phyloP scores from a whole-genome alignment of 768 basidiomycete species.

The Boletus tomentosulus region DNA sequence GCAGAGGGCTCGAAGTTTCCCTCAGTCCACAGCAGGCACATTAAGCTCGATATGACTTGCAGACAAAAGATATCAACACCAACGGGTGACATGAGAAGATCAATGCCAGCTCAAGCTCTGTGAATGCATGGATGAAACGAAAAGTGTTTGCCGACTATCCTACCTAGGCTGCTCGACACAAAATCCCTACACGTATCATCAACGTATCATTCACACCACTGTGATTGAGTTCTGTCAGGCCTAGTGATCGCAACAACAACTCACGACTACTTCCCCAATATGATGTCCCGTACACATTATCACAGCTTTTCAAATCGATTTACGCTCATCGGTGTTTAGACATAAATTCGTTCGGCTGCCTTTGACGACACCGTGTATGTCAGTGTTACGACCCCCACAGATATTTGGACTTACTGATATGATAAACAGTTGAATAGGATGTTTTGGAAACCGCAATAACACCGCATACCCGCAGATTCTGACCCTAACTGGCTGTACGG shows the following conservation, averaged over 20 bases:
- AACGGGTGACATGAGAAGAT: constrained; percentile 6
- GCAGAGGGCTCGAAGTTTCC: background rate
- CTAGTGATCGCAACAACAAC: background rate
- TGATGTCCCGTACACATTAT: background rate
- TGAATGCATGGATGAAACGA: background rate
- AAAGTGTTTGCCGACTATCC: background rate
- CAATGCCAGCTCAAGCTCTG: constrained; percentile 7
- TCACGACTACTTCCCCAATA: background rate
- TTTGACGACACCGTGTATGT: background rate
- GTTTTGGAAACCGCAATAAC: background rate
- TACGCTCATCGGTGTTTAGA: background rate
- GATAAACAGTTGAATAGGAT: background rate
- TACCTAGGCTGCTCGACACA: background rate
- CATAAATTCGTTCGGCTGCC: background rate
- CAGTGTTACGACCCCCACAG: background rate
- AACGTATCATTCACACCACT: background rate
- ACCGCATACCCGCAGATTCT: constrained; percentile 8
- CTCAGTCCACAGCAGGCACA: constrained; percentile 17
- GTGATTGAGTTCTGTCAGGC: background rate
- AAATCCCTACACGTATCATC: too few relatives aligned
- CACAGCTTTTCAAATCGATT: background rate
- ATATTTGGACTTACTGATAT: background rate
- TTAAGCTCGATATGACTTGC: background rate
- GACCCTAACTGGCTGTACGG: background rate
- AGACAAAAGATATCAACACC: background rate